Conservation (phyloP, 2,329 filamentous ascomycete genomes). For the Huntiella bhutanensis region DNA sequence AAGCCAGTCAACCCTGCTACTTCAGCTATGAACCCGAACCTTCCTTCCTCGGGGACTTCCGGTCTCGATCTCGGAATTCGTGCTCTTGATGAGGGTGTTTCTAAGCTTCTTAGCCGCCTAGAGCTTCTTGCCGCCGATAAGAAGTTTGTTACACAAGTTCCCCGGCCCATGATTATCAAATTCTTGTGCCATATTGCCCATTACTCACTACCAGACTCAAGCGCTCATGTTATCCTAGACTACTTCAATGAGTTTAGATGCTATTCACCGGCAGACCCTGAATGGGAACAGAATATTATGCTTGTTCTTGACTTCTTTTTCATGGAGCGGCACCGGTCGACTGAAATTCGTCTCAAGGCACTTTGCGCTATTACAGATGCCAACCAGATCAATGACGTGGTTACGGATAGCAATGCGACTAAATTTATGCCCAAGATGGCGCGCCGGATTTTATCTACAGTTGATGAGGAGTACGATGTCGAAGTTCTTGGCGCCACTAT, state of each 20-base stretch:
- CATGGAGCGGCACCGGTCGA: conserved; percentile 38
- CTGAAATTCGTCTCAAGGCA: conserved; percentile 42
- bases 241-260: conserved; percentile 51
- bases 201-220: conserved; percentile 42
- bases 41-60: not conserved
- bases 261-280: conserved; percentile 50
- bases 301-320: conserved; percentile 45
- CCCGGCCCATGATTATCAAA: conserved; percentile 45
- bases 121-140: conserved; percentile 27
- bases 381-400: conserved; percentile 37
- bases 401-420: conserved; percentile 38
- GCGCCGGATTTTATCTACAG: conserved; percentile 38
- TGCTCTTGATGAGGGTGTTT: conserved; percentile 24
- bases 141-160: conserved; percentile 35
- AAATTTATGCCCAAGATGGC: conserved; percentile 40
- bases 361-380: conserved; percentile 41
- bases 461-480: conserved; percentile 44
- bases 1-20: conserved; percentile 7
- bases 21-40: not conserved
- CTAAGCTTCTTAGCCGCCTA: conserved; percentile 27
- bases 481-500: conserved; percentile 46
- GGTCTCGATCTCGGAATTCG: not conserved
- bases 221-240: conserved; percentile 43
- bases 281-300: conserved; percentile 46
- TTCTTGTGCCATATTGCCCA: conserved; percentile 44